phyloP scores from a whole-genome alignment of 2,329 filamentous ascomycete genomes.

The Penicillium sp. region DNA sequence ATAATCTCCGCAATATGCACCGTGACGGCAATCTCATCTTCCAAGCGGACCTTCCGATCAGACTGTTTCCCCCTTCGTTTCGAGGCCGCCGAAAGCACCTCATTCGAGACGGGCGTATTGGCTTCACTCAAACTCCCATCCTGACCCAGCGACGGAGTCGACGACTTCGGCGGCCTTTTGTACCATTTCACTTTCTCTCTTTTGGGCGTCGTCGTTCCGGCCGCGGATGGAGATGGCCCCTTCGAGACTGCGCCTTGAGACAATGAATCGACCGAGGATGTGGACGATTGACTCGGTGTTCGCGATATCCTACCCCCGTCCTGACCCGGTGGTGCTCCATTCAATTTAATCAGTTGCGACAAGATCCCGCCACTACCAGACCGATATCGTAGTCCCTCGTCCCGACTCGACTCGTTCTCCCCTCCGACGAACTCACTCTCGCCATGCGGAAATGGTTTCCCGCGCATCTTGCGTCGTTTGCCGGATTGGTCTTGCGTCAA shows the following conservation, averaged over 20 bases:
- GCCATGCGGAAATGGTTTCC: conserved; percentile 15
- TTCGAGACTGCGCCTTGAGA: conserved; percentile 9
- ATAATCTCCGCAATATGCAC: conserved; percentile 70
- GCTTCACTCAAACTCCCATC: conserved; percentile 31
- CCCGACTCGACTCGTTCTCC: conserved; percentile 10
- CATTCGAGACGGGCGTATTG: conserved; percentile 33
- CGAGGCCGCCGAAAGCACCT: conserved; percentile 32
- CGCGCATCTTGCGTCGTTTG: conserved; percentile 22
- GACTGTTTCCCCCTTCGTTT: conserved; percentile 29
- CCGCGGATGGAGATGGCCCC: conserved; percentile 7
- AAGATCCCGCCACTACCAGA: conserved; percentile 36
- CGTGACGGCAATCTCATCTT: conserved; percentile 60
- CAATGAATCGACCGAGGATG: conserved; percentile 14
- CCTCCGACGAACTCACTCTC: conserved; percentile 15
- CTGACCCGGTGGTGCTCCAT: conserved; percentile 22
- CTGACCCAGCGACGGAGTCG: conserved; percentile 27
- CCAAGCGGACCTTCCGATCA: conserved; percentile 25
- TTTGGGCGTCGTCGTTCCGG: conserved; percentile 19
- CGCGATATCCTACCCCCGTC: conserved; percentile 10
- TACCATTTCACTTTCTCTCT: conserved; percentile 39
- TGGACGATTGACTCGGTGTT: conserved; percentile 18
- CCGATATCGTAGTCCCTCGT: conserved; percentile 26
- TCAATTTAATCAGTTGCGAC: conserved; percentile 36
- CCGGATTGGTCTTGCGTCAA: conserved; percentile 33
- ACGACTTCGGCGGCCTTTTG: conserved; percentile 32